Percentiles rank a stretch among this genome's conserved stretches.
These are phyloP conservation scores for Pluteus cervinus DNA, from an alignment of 768 basidiomycete genomes.

Conservation along the genomic window DNA sequence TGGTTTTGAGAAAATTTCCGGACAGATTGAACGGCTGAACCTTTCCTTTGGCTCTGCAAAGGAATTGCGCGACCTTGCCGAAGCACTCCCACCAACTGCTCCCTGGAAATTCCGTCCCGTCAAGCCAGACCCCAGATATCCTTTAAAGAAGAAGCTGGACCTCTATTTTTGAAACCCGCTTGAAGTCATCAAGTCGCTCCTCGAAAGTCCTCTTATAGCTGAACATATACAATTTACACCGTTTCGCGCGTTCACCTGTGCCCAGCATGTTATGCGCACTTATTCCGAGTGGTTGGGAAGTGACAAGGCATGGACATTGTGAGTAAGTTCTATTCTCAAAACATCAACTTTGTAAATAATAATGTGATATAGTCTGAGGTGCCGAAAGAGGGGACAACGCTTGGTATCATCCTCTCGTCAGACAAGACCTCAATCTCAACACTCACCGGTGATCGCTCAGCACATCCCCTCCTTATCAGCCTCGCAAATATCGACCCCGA, in stretches of 20 bases:
- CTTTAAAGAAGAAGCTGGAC: slow-evolving; percentile 11
- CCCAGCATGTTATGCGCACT: too few relatives aligned
- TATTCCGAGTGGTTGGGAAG: too few relatives aligned
- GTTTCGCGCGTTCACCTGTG: too few relatives aligned
- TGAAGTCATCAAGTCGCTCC: slow-evolving; percentile 17
- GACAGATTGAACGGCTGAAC: slow-evolving; percentile 1
- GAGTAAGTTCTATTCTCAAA: too few relatives aligned
- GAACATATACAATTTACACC: too few relatives aligned
- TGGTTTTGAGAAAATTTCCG: too few relatives aligned
- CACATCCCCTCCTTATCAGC: slow-evolving; percentile 23
- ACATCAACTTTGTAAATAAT: slow-evolving; percentile 3
- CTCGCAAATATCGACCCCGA: slow-evolving; percentile 25
- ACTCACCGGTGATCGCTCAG: slow-evolving; percentile 21
- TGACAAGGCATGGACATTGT: too few relatives aligned
- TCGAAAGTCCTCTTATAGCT: slow-evolving; percentile 15
- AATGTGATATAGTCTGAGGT: slow-evolving; percentile 11
- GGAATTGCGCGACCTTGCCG: slow-evolving; percentile 11
- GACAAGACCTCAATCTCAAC: slow-evolving; percentile 27
- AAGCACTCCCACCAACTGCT: slow-evolving; percentile 13
- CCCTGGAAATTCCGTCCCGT: slow-evolving; percentile 13
- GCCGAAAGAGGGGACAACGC: slow-evolving; percentile 17
- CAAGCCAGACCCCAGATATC: slow-evolving; percentile 1
- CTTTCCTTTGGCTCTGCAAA: slow-evolving; percentile 12
- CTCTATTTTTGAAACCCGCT: slow-evolving; percentile 20
- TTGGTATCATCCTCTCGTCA: slow-evolving; percentile 21